Percentiles rank a stretch among this genome's conserved stretches.
phyloP scores from a whole-genome alignment of 2,329 filamentous ascomycete genomes.

The Talaromyces atroroseus region DNA sequence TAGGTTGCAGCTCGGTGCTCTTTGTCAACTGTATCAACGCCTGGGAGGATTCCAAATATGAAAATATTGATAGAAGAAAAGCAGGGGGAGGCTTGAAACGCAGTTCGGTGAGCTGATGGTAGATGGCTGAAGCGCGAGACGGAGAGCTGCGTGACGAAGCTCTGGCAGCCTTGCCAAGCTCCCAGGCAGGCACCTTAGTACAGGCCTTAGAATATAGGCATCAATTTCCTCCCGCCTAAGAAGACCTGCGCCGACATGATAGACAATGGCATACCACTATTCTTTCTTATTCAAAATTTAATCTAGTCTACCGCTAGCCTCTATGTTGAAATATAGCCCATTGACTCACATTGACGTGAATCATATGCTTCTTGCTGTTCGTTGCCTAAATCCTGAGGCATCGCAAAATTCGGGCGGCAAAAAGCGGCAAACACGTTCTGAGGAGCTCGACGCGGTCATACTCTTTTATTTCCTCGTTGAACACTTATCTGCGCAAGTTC shows the following conservation, averaged over 20 bases:
- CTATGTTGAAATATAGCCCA: not conserved
- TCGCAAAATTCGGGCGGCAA: not conserved
- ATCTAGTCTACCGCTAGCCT: not conserved
- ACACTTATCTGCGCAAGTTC: constrained; percentile 17
- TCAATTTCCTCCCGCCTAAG: not conserved
- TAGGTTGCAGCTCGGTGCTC: not conserved
- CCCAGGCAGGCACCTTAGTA: not conserved
- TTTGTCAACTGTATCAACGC: not conserved
- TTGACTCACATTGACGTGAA: not conserved
- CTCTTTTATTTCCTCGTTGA: constrained; percentile 16
- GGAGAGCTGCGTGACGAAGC: constrained; percentile 40
- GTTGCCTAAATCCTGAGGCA: constrained; percentile 3
- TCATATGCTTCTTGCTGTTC: not conserved
- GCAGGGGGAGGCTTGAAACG: constrained; percentile 25
- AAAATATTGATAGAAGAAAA: constrained; percentile 29
- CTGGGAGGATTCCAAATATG: not conserved
- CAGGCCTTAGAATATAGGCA: constrained; percentile 8
- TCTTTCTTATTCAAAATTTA: not conserved
- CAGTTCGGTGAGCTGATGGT: constrained; percentile 5
- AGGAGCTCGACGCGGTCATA: constrained; percentile 9
- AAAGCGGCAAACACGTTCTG: not conserved
- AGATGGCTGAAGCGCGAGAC: constrained; percentile 34
- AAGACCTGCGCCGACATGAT: not conserved
- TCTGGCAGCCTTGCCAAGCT: constrained; percentile 30
- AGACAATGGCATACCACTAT: not conserved